These are phyloP conservation scores for Boletellus ananas DNA, from an alignment of 768 basidiomycete species.

Conservation along the genomic window DNA sequence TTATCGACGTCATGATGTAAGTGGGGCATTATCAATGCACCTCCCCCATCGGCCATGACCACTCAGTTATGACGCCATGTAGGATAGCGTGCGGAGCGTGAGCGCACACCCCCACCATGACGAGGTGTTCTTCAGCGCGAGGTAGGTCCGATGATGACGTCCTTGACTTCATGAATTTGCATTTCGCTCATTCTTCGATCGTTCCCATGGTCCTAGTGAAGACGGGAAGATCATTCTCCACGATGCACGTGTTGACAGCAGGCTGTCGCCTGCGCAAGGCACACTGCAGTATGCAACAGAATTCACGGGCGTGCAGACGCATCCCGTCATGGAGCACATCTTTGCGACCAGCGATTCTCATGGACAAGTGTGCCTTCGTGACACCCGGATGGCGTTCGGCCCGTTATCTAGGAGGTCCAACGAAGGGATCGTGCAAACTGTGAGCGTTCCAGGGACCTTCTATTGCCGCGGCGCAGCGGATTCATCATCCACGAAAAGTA, in stretches of 20 bases:
- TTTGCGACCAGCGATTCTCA: constrained; percentile 61
- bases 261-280: constrained; percentile 41
- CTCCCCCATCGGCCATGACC: constrained; percentile 20
- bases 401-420: constrained; percentile 40
- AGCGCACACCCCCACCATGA: constrained; percentile 66
- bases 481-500: constrained; percentile 40
- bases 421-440: constrained; percentile 51
- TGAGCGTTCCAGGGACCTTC: background rate
- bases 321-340: constrained; percentile 64
- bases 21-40: constrained; percentile 6
- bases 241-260: constrained; percentile 47
- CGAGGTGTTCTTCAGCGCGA: constrained; percentile 65
- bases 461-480: constrained; percentile 8
- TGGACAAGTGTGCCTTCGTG: constrained; percentile 64
- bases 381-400: constrained; percentile 72
- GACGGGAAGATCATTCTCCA: constrained; percentile 65
- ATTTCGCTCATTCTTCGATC: constrained; percentile 16
- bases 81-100: constrained; percentile 67
- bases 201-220: constrained; percentile 44
- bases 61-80: constrained; percentile 14
- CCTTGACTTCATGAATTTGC: constrained; percentile 12
- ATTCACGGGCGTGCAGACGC: constrained; percentile 62
- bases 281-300: constrained; percentile 51
- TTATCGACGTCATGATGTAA: constrained; percentile 33
- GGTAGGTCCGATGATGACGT: constrained; percentile 37